phyloP scores from a whole-genome alignment of 352 stramenopile genomes.

The Phytophthora sp. region DNA sequence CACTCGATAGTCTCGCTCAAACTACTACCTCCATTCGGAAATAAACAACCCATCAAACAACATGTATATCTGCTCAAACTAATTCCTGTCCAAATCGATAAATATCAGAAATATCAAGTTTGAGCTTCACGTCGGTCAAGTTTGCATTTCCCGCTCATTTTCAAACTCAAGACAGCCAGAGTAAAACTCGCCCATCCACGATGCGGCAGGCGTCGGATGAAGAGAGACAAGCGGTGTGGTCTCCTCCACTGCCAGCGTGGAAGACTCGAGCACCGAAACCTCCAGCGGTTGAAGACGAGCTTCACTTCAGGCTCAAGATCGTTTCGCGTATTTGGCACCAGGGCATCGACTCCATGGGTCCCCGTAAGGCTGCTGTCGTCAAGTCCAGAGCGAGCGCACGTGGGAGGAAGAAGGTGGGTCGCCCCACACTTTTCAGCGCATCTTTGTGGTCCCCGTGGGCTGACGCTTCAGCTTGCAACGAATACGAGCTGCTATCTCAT shows the following conservation, averaged over 20 bases:
- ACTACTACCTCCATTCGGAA: background rate
- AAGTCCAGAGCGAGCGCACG: background rate
- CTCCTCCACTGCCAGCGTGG: background rate
- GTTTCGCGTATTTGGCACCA: slow-evolving; percentile 1
- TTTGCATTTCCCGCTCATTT: no score
- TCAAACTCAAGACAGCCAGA: no score
- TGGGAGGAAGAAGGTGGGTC: slow-evolving; percentile 10
- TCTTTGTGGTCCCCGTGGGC: background rate
- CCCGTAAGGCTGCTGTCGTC: background rate
- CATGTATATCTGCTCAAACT: background rate
- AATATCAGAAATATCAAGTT: no score
- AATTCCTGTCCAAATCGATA: background rate
- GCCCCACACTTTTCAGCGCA: background rate
- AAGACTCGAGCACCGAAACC: background rate
- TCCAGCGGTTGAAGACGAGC: background rate
- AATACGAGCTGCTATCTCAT: background rate
- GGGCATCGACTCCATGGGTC: background rate
- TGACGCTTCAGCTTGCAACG: background rate
- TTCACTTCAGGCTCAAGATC: background rate
- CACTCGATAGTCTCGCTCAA: no score
- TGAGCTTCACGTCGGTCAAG: no score
- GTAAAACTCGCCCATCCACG: no score
- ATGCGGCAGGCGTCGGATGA: no score
- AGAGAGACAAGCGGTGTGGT: no score
- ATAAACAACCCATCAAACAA: background rate